Conservation (phyloP, 2,329 filamentous ascomycete genomes). For the Curvularia hawaiiensis region DNA sequence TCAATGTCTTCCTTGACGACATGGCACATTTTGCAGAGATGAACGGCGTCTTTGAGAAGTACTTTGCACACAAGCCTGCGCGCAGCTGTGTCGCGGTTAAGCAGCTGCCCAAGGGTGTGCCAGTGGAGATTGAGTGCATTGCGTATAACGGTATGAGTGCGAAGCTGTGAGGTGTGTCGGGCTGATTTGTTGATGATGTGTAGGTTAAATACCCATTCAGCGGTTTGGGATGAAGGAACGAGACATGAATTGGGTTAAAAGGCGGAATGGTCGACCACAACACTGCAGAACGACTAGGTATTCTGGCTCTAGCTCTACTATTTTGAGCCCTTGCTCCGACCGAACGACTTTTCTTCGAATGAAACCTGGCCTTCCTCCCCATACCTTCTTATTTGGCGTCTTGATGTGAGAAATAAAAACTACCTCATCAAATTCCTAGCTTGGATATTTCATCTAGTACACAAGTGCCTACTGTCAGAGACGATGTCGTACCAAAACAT, state of each 20-base stretch:
- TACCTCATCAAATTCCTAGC: neutral
- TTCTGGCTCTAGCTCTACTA: neutral
- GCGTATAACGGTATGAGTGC: conserved; percentile 56
- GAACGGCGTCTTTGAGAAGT: conserved; percentile 85
- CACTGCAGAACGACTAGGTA: neutral
- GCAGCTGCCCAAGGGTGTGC: conserved; percentile 82
- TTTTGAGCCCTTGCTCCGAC: neutral
- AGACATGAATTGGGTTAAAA: neutral
- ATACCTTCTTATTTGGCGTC: neutral
- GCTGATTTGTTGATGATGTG: conserved; percentile 16
- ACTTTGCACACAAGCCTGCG: conserved; percentile 82
- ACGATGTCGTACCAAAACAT: neutral
- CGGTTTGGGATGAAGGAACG: neutral
- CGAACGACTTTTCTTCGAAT: neutral
- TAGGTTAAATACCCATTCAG: conserved; percentile 15
- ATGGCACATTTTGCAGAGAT: conserved; percentile 89
- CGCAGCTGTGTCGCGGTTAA: conserved; percentile 90
- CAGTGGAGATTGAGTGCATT: conserved; percentile 90
- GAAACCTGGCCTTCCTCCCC: neutral
- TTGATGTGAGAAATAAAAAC: neutral
- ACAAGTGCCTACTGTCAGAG: neutral
- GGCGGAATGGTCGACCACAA: neutral
- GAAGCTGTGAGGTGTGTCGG: conserved; percentile 24
- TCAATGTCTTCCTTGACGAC: conserved; percentile 80
- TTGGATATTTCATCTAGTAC: neutral